Evolutionary conservation across 2,329 filamentous ascomycete species (phyloP).

Genomic region (Orbilia javanica): DNA sequence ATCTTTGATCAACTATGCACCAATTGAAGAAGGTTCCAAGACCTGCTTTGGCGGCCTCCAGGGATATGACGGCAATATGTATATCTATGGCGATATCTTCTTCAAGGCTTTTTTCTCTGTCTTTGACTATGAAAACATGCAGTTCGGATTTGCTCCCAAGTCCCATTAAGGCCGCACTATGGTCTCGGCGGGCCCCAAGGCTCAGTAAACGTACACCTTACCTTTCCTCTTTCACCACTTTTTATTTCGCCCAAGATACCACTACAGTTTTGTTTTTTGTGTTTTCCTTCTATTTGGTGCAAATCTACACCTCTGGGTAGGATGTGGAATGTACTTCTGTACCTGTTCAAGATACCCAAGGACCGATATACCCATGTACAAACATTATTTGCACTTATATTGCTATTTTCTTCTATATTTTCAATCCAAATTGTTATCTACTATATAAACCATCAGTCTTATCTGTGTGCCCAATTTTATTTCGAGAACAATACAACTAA

Average conservation of each 20-base stretch:
- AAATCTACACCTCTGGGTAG: constrained; percentile 44
- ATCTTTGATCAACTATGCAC: constrained; percentile 71
- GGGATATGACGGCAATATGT: constrained; percentile 66
- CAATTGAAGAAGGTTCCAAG: constrained; percentile 67
- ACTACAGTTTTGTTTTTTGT: constrained; percentile 22
- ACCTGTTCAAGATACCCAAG: constrained; percentile 49
- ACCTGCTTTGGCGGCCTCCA: constrained; percentile 83
- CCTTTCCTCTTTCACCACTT: not conserved
- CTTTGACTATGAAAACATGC: constrained; percentile 72
- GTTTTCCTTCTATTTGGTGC: not conserved
- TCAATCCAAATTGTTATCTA: too few relatives aligned
- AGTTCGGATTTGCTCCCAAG: constrained; percentile 69
- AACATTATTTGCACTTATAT: not conserved
- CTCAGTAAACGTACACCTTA: too few relatives aligned
- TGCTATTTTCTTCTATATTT: not conserved
- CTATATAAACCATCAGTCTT: too few relatives aligned
- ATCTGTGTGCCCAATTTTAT: not conserved
- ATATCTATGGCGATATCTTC: constrained; percentile 82
- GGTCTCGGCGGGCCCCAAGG: not conserved
- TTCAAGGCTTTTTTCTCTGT: constrained; percentile 82
- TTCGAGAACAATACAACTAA: not conserved
- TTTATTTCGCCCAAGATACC: constrained; percentile 20
- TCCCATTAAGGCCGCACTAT: not conserved
- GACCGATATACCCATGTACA: constrained; percentile 33
- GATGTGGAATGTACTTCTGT: constrained; percentile 16